Evolutionary conservation across 331 rosid genomes (phyloP).

Genomic region (Dryas integrifolia): DNA sequence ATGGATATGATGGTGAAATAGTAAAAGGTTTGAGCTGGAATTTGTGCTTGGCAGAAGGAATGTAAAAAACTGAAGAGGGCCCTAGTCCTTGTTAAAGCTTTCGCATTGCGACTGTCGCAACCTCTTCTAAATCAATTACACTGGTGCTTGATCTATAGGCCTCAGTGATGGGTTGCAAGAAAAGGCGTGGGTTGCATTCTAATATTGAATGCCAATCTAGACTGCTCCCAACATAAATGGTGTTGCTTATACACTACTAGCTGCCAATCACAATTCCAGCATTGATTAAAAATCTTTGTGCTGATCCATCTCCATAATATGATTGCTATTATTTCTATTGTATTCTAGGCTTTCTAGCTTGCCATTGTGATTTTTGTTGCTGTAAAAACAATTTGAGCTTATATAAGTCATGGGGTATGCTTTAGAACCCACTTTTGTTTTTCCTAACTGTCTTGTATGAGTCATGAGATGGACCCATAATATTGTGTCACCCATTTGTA

Average conservation of each 20-base stretch:
- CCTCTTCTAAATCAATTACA: conserved; percentile 61
- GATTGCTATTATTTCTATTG: not conserved
- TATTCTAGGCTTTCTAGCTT: not conserved
- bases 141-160: not conserved
- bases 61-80: conserved; percentile 57
- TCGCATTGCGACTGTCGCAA: conserved; percentile 78
- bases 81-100: conserved; percentile 67
- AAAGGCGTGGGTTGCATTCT: conserved; percentile 97
- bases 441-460: too few species aligned
- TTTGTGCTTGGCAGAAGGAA: conserved; percentile 28
- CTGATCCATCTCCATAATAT: conserved; percentile 55
- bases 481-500: not conserved
- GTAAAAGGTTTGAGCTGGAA: conserved; percentile 92
- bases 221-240: conserved; percentile 56
- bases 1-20: conserved; percentile 62
- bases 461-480: not conserved
- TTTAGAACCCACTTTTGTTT: not conserved
- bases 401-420: not conserved
- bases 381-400: not conserved
- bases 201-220: conserved; percentile 75
- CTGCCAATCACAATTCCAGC: conserved; percentile 45
- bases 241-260: conserved; percentile 22
- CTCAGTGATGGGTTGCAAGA: conserved; percentile 49
- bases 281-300: conserved; percentile 52
- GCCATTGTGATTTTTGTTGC: not conserved